Base-by-base conservation (phyloP, 257 asterid genomes). In the Forsythia suspensa region DNA sequence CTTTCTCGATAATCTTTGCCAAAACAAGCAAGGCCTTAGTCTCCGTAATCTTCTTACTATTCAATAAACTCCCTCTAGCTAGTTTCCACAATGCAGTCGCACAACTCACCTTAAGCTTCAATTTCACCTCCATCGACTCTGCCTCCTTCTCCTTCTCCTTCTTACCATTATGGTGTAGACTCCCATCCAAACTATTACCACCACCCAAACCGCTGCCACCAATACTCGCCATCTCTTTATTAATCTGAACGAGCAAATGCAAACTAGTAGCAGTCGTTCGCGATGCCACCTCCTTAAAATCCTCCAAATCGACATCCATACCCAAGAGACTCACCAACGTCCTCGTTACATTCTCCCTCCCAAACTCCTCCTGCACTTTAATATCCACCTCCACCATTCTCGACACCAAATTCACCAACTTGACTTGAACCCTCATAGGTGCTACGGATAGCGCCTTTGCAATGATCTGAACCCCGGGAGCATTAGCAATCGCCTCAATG, bases 11-110 rank as follows among this genome's bases (percentile, higher is more conserved):
- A 15, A 85, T 85, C 85, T 84, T 91, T 0, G 91, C 92, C 55
- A 91, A 78, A 39, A 85, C 90, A 3, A 84, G 87, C 82, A 91
- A 77, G 16, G 93, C 96, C 29, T 86, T 91, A 1, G 90, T 86
- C 76, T 87, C 92, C 0, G 89, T 84, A 9, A 91, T 87, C 80
- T 89, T 89, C 74, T 34, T 80, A 72, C 92, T 85, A 42, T 91
- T 91, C 8, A 65, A 82, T 73, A 83, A 75, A 74, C 89, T 87
- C 73, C 86, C 79, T 21, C 79, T 83, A 0, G 92, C 91, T 61
- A 91, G 69, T 59, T 81, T 89, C 80, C 90, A 87, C 3, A 91
- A 34, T 0, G 93, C 92, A 3, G n/a, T 41, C 3, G 92, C 89
- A 7, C 92, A 91, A 44, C 78, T 82, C 73, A 59, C 83, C 75